Evolutionary conservation across 176 grass and related monocot genomes (phyloP).

Genomic region (Ananas comosus): DNA sequence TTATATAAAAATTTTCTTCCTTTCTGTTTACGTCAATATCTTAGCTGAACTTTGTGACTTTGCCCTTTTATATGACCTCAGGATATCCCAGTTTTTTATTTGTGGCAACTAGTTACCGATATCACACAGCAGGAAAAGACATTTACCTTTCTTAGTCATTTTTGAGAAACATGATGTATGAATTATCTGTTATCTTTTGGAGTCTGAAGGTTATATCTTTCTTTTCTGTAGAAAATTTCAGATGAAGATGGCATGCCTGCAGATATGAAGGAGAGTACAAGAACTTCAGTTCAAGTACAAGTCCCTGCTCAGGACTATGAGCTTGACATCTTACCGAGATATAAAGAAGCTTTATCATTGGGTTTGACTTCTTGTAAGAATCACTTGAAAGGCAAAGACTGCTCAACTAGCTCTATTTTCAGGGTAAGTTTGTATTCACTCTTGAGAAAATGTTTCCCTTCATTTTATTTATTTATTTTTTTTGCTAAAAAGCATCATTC

Average conservation of each 20-base stretch:
- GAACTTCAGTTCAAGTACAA: slow-evolving; percentile 25
- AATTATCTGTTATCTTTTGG: neutral
- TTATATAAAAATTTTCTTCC: too few relatives aligned
- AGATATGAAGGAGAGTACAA: slow-evolving; percentile 18
- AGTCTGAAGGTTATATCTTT: neutral
- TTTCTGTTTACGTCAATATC: too few relatives aligned
- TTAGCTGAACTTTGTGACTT: too few relatives aligned
- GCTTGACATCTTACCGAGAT: slow-evolving; percentile 77
- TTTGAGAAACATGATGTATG: neutral
- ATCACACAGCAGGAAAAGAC: too few relatives aligned
- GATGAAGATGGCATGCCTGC: slow-evolving; percentile 24
- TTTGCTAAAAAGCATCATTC: neutral
- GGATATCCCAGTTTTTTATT: too few relatives aligned
- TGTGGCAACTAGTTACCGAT: too few relatives aligned
- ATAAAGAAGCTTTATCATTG: slow-evolving; percentile 52
- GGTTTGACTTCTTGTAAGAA: slow-evolving; percentile 55
- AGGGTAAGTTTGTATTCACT: slow-evolving; percentile 35
- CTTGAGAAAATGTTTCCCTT: neutral
- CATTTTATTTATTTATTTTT: neutral
- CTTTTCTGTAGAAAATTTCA: slow-evolving; percentile 44
- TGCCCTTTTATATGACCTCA: too few relatives aligned
- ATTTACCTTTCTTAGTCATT: neutral
- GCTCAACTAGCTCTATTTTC: slow-evolving; percentile 42
- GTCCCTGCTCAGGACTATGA: slow-evolving; percentile 75
- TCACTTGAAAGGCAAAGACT: slow-evolving; percentile 35